A percentile compares a stretch with the other conserved stretches of the same genome.
phyloP scores from a whole-genome alignment of 768 basidiomycete genomes.

The Russula olivacea region DNA sequence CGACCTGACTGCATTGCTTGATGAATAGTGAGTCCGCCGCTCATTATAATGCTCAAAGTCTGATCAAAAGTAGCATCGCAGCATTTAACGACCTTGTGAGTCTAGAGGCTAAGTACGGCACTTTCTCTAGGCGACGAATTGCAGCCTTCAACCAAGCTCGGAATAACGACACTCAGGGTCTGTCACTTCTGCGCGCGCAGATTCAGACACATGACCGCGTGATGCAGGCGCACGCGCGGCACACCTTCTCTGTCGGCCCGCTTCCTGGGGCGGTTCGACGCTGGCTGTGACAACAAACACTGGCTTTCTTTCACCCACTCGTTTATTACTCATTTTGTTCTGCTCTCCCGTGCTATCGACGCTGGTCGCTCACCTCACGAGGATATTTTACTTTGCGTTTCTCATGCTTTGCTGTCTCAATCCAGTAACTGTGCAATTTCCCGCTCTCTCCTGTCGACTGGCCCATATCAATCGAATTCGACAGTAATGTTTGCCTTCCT shows the following conservation, averaged over 20 bases:
- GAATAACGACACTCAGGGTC: not conserved
- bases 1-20: constrained; percentile 17
- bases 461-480: not conserved
- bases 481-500: not conserved
- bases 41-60: not conserved
- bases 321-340: not conserved
- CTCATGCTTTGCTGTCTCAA: not conserved
- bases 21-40: constrained; percentile 18
- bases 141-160: constrained; percentile 10
- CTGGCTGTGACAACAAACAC: constrained; percentile 12
- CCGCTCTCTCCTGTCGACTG: not conserved
- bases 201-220: constrained; percentile 15
- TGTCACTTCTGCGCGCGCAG: constrained; percentile 2
- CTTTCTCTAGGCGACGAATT: constrained; percentile 16
- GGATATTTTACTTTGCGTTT: not conserved
- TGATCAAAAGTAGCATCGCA: constrained; percentile 12
- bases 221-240: constrained; percentile 11
- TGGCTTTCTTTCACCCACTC: not conserved
- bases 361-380: not conserved
- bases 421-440: not conserved
- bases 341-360: not conserved
- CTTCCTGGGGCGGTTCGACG: constrained; percentile 15
- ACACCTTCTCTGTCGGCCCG: constrained; percentile 3
- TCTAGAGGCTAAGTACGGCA: constrained; percentile 17
- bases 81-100: constrained; percentile 18